These are phyloP conservation scores for Tulasnella sp. DNA, from an alignment of 768 basidiomycete species.

Conservation along the genomic window DNA sequence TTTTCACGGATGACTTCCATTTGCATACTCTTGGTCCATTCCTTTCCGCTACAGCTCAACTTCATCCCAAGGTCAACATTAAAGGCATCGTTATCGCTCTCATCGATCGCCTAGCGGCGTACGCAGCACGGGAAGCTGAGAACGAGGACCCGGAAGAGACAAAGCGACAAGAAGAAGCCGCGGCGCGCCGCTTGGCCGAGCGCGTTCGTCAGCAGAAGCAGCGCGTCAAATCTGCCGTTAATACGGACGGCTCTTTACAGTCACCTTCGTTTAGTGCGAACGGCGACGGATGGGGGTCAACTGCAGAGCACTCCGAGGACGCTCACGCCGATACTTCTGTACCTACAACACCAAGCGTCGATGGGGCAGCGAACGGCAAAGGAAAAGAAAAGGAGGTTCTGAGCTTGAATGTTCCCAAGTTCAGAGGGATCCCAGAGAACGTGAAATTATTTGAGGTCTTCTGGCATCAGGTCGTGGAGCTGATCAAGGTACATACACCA, in stretches of 20 bases:
- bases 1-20: conserved; percentile 98
- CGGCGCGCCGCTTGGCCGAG: conserved; percentile 77
- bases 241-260: not conserved
- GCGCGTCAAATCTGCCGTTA: conserved; percentile 33
- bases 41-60: conserved; percentile 88
- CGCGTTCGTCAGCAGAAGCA: conserved; percentile 68
- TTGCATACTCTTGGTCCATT: conserved; percentile 92
- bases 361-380: conserved; percentile 28
- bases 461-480: conserved; percentile 95
- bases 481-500: conserved; percentile 68
- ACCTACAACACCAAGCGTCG: not conserved
- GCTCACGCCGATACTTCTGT: not conserved
- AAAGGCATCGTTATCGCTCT: conserved; percentile 96
- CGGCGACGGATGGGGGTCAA: conserved; percentile 16
- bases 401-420: conserved; percentile 51
- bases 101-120: conserved; percentile 90
- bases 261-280: conserved; percentile 6
- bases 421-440: conserved; percentile 89
- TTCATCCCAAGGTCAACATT: conserved; percentile 97
- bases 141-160: conserved; percentile 93
- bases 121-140: conserved; percentile 95
- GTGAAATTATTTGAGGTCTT: conserved; percentile 97
- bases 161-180: conserved; percentile 86
- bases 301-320: not conserved
- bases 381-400: conserved; percentile 49